These are phyloP conservation scores for Dictyostelium brefeldianum DNA, from an alignment of 78 protist species.

Conservation along the genomic window DNA sequence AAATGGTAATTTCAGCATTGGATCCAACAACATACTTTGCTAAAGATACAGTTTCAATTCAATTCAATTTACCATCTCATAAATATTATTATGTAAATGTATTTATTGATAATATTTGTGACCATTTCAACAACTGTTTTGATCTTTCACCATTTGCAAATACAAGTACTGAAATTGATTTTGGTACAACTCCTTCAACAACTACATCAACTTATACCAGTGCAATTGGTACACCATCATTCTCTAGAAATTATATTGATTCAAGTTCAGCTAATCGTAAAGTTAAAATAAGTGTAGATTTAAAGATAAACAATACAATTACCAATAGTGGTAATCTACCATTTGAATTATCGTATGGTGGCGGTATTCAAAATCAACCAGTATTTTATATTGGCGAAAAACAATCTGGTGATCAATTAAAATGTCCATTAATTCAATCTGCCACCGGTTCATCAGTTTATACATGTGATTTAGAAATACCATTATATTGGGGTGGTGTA, in stretches of 20 bases:
- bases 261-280: background rate
- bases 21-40: background rate
- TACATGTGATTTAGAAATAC: background rate
- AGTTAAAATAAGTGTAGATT: background rate
- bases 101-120: background rate
- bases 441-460: background rate
- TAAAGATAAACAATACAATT: background rate
- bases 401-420: background rate
- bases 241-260: background rate
- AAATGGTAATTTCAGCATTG: background rate
- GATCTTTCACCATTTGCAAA: background rate
- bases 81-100: background rate
- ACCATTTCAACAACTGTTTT: background rate
- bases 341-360: background rate
- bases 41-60: background rate
- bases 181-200: background rate
- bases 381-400: background rate
- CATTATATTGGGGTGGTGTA: constrained; percentile 17
- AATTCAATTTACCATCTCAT: no score
- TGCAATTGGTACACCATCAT: background rate
- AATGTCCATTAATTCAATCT: background rate
- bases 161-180: background rate
- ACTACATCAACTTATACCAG: background rate
- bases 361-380: background rate
- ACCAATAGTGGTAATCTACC: background rate